Evolutionary conservation across 371 early-diverging fungal species (phyloP), one percentile per base, ranked within the genome.

Genomic region (Mucor irregularis): DNA sequence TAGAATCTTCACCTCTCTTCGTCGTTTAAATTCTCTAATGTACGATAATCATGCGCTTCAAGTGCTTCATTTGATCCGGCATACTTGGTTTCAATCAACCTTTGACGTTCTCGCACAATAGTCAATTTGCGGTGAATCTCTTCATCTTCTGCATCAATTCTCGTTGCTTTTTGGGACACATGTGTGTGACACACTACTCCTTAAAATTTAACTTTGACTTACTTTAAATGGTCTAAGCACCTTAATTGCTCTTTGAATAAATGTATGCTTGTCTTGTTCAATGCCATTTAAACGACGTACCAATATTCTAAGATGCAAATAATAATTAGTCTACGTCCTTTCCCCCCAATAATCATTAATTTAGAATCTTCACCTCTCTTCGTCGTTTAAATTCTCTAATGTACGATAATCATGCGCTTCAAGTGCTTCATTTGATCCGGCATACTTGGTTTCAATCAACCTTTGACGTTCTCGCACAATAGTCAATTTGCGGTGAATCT

Each of bases 21-120:
- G 65, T 72, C 38, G 33, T 65, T 70, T 37, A 78, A 53, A 17
- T 74, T 69, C 26, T 70, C 69, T 9, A 81, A 52, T 17, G 53
- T 49, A 34, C 70, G 53, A 25, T 63, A 60, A 55, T 83, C 81
- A 49, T 69, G 68, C 16, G 67, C 61, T 31, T 44, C 45, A 5
- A 56, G 17, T 42, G 60, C 47, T 22, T 49, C 42, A 5, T 71
- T 59, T 13, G 60, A 39, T 31, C 60, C 68, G 22, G 62, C 44
- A 58, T 62, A 54, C 40, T 73, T 68, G 4, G 48, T 53, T 31
- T 63, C 55, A 28, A 78, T 60, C 29, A 60, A 42, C 29, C 62
- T 46, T 45, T 73, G 75, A 33, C 68, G 73, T 28, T 73, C 66
- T 10, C 67, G 73, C 35, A 61, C 59, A 16, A 61, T 19, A 5